phyloP scores from a whole-genome alignment of 208 protist species.

The Acanthamoeba castellanii region DNA sequence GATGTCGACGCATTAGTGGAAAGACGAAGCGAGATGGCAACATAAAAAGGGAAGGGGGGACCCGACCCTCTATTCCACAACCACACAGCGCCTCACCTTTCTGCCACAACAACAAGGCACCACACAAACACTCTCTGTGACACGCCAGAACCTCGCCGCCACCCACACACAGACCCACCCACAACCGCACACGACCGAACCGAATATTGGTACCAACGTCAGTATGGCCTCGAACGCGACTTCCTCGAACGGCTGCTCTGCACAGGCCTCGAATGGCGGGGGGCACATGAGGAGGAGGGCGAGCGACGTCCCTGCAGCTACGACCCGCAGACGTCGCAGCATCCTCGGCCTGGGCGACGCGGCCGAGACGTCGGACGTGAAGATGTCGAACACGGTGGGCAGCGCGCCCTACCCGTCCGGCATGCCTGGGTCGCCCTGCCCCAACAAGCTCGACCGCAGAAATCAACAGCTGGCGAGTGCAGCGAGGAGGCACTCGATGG shows the following conservation, averaged over 20 bases:
- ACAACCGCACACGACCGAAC: too few relatives aligned
- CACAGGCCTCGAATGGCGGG: background rate
- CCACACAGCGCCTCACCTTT: too few relatives aligned
- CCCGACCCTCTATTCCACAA: too few relatives aligned
- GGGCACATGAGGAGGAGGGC: background rate
- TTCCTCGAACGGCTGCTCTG: background rate
- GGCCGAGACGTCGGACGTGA: slow-evolving; percentile 7
- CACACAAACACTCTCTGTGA: too few relatives aligned
- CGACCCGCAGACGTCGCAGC: slow-evolving; percentile 2
- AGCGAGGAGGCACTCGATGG: background rate
- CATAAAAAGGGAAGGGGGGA: too few relatives aligned
- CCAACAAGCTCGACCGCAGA: slow-evolving; percentile 44
- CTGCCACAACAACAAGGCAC: too few relatives aligned
- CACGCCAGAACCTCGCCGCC: too few relatives aligned
- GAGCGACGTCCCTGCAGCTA: background rate
- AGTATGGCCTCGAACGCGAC: background rate
- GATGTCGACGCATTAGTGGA: background rate
- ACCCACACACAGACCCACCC: too few relatives aligned
- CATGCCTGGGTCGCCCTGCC: background rate
- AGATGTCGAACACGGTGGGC: slow-evolving; percentile 24
- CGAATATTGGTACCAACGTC: background rate
- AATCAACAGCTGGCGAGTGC: background rate
- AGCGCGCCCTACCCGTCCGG: background rate
- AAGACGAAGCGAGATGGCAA: too few relatives aligned
- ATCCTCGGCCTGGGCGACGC: slow-evolving; percentile 15